These are phyloP conservation scores for Meredithiella fracta DNA, from an alignment of 2,329 filamentous ascomycete species.

Conservation along the genomic window DNA sequence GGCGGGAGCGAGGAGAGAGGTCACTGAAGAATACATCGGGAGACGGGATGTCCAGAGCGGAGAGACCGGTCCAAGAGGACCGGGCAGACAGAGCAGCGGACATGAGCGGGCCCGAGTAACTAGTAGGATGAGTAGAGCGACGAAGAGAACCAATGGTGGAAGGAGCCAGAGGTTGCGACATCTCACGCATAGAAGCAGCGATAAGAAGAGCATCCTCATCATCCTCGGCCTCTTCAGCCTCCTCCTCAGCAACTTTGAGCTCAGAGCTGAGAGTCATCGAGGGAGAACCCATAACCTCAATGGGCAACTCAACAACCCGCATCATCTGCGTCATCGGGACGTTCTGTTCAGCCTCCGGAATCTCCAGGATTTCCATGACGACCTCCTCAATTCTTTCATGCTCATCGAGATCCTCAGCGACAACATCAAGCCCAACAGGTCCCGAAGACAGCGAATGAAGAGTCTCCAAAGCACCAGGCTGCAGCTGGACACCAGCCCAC, in stretches of 20 bases:
- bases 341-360: neutral
- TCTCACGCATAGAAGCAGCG: slow-evolving; percentile 7
- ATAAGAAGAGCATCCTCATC: slow-evolving; percentile 10
- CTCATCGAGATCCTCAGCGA: slow-evolving; percentile 46
- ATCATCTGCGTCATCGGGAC: neutral
- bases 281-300: slow-evolving; percentile 19
- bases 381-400: slow-evolving; percentile 21
- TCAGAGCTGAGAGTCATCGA: neutral
- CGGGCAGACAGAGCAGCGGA: slow-evolving; percentile 22
- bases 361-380: slow-evolving; percentile 29
- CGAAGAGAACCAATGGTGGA: slow-evolving; percentile 27
- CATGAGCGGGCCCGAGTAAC: slow-evolving; percentile 12
- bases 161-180: slow-evolving; percentile 16
- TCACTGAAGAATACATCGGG: slow-evolving; percentile 85
- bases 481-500: slow-evolving; percentile 60
- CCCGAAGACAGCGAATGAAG: slow-evolving; percentile 50
- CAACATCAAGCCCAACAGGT: slow-evolving; percentile 22
- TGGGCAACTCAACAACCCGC: slow-evolving; percentile 29
- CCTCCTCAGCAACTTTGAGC: too few relatives aligned
- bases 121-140: slow-evolving; percentile 32
- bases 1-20: slow-evolving; percentile 55
- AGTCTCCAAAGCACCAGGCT: slow-evolving; percentile 58
- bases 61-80: slow-evolving; percentile 54
- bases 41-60: slow-evolving; percentile 73
- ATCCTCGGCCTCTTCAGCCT: neutral